Conservation (phyloP, 176 grass and related monocot genomes). For the Alopecurus myosuroides region DNA sequence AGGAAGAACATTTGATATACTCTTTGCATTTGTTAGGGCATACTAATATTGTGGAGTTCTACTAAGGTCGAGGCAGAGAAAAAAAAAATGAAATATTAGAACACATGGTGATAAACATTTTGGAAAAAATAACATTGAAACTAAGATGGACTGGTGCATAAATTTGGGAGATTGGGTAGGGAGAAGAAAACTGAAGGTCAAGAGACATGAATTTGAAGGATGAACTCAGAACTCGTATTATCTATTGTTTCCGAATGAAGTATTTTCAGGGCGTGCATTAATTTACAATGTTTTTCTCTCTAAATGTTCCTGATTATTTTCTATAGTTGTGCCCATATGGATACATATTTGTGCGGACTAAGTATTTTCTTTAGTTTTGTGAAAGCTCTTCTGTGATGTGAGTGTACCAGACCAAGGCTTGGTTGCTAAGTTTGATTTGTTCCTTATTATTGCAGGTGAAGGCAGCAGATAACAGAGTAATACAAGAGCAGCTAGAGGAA, state of each 20-base stretch:
- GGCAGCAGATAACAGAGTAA: conserved; percentile 94
- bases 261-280: background rate
- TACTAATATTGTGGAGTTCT: background rate
- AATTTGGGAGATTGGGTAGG: background rate
- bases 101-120: background rate
- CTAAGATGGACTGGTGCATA: background rate
- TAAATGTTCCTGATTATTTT: background rate
- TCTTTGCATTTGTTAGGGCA: background rate
- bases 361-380: background rate
- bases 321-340: background rate
- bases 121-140: background rate
- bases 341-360: background rate
- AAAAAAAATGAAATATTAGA: background rate
- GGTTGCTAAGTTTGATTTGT: conserved; percentile 8
- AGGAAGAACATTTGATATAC: background rate
- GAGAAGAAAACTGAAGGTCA: background rate
- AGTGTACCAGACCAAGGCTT: background rate
- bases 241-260: background rate
- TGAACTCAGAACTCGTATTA: background rate
- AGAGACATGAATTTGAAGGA: background rate
- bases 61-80: background rate
- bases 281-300: background rate
- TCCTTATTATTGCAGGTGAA: conserved; percentile 71
- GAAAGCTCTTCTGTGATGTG: background rate
- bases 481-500: conserved; percentile 90